These are phyloP conservation scores for Globisporangium solare DNA, from an alignment of 352 stramenopile species.

Conservation along the genomic window DNA sequence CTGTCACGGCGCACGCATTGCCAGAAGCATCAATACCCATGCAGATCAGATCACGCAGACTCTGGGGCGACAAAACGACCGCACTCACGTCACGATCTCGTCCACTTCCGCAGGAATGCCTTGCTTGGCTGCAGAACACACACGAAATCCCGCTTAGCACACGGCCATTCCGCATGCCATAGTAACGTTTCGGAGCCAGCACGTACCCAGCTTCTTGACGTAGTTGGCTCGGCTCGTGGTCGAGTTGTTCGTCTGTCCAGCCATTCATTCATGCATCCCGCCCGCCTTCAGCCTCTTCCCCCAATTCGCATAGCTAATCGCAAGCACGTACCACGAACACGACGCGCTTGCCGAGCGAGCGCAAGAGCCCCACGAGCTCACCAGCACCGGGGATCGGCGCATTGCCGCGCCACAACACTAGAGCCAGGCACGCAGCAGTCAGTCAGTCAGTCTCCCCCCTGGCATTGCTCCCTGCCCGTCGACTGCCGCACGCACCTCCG, in stretches of 20 bases:
- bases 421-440: conserved; percentile 1
- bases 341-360: conserved; percentile 73
- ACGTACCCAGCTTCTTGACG: conserved; percentile 79
- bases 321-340: conserved; percentile 64
- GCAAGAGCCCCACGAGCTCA: conserved; percentile 58
- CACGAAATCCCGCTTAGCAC: too few species aligned
- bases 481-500: conserved; percentile 34
- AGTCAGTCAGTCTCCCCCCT: background rate
- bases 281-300: background rate
- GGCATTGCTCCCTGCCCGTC: background rate
- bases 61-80: background rate
- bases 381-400: conserved; percentile 59
- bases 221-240: conserved; percentile 78
- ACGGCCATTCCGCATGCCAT: too few species aligned
- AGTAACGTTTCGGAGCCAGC: too few species aligned
- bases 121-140: conserved; percentile 45
- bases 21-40: too few species aligned
- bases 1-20: conserved; percentile 14
- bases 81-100: conserved; percentile 76
- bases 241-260: conserved; percentile 77
- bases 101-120: conserved; percentile 57
- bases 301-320: too few species aligned
- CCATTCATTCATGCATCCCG: background rate
- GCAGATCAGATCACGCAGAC: too few species aligned
- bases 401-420: conserved; percentile 69